Evolutionary conservation across 495 filamentous ascomycete species (phyloP).

Genomic region (Friedmanniomyces simplex): DNA sequence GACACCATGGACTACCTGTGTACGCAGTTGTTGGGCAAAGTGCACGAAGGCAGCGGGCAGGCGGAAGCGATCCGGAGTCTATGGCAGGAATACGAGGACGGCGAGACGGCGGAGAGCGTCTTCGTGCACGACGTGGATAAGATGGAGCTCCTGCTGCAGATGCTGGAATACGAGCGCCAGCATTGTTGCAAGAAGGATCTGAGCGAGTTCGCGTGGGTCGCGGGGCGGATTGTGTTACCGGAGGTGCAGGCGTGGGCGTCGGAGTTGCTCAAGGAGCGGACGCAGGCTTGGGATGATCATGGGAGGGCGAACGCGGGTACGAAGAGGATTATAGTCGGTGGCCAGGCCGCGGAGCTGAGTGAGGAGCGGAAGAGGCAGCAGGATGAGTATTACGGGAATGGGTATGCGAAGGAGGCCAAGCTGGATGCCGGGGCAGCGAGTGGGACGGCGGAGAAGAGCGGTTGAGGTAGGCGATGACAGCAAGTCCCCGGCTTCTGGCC

Average conservation of each 20-base stretch:
- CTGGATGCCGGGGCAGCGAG: not conserved
- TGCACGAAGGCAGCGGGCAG: slow-evolving; percentile 50
- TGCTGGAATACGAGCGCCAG: slow-evolving; percentile 88
- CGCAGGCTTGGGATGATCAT: slow-evolving; percentile 53
- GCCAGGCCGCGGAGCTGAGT: not conserved
- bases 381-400: slow-evolving; percentile 22
- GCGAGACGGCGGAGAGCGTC: slow-evolving; percentile 64
- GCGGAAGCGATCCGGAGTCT: slow-evolving; percentile 60
- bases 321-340: not conserved
- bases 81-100: slow-evolving; percentile 91
- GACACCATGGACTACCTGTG: slow-evolving; percentile 85
- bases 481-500: not conserved
- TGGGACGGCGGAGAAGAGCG: not conserved
- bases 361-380: slow-evolving; percentile 19
- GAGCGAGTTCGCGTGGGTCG: slow-evolving; percentile 72
- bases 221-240: slow-evolving; percentile 55
- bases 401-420: not conserved
- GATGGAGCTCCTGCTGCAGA: slow-evolving; percentile 86
- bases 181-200: slow-evolving; percentile 56
- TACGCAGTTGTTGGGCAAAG: slow-evolving; percentile 56
- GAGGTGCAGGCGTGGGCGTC: slow-evolving; percentile 74
- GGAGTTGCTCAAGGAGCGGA: slow-evolving; percentile 64
- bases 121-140: slow-evolving; percentile 98
- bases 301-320: slow-evolving; percentile 13
- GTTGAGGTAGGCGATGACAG: not conserved